Percentiles rank a stretch among this genome's conserved stretches.
Evolutionary conservation across 495 filamentous ascomycete genomes (phyloP).

Genomic region (Xylaria sp.): DNA sequence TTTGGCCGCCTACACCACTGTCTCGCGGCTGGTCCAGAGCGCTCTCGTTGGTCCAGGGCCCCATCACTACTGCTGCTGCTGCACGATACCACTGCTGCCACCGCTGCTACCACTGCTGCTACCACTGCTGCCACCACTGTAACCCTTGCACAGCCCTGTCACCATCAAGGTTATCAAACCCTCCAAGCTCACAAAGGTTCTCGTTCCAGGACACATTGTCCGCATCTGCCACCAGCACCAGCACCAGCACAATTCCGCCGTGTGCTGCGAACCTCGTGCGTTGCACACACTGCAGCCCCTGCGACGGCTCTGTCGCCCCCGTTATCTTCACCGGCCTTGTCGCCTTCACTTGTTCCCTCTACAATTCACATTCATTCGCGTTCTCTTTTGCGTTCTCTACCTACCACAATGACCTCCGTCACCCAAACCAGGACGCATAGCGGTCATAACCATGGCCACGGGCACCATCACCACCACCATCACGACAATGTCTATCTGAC

Average conservation of each 20-base stretch:
- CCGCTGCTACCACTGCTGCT: constrained; percentile 20
- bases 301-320: constrained; percentile 8
- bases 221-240: neutral
- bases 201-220: constrained; percentile 46
- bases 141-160: constrained; percentile 18
- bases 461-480: constrained; percentile 70
- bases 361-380: constrained; percentile 27
- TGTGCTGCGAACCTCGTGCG: constrained; percentile 43
- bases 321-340: constrained; percentile 14
- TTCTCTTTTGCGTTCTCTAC: constrained; percentile 29
- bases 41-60: constrained; percentile 23
- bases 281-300: constrained; percentile 23
- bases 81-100: constrained; percentile 3
- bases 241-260: constrained; percentile 30
- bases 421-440: constrained; percentile 54
- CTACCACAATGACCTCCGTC: constrained; percentile 35
- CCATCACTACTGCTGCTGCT: too few relatives aligned
- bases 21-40: constrained; percentile 37
- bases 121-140: constrained; percentile 28
- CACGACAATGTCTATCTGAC: constrained; percentile 90
- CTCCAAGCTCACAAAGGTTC: constrained; percentile 21
- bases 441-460: constrained; percentile 31
- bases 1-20: constrained; percentile 41
- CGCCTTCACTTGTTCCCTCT: constrained; percentile 17
- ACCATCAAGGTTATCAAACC: constrained; percentile 6